A percentile compares a stretch with the other conserved stretches of the same genome.
Evolutionary conservation across 2,329 filamentous ascomycete species (phyloP).

Genomic region (Helotiales sp.): DNA sequence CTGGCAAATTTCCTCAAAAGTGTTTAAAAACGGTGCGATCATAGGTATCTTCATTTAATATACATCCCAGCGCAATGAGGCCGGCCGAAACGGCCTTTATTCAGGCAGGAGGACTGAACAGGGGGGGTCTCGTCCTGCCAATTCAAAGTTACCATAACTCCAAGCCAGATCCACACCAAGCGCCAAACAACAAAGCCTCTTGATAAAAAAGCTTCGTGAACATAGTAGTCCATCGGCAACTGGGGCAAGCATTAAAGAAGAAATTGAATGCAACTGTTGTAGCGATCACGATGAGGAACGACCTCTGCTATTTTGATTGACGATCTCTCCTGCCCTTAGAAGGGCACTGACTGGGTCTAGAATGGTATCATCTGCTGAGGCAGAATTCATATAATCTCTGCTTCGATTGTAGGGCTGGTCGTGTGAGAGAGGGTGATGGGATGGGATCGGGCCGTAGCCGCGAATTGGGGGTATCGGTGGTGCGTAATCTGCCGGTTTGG

Average conservation of each 20-base stretch:
- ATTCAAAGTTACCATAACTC: conserved; percentile 24
- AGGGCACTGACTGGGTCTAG: conserved; percentile 65
- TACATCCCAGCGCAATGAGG: neutral
- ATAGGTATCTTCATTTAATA: conserved; percentile 17
- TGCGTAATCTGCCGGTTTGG: conserved; percentile 30
- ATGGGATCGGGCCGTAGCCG: conserved; percentile 26
- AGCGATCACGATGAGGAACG: conserved; percentile 13
- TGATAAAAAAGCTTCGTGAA: neutral
- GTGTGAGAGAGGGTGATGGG: neutral
- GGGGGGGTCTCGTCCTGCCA: conserved; percentile 24
- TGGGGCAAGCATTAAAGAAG: neutral
- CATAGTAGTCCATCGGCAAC: neutral
- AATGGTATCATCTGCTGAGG: conserved; percentile 40
- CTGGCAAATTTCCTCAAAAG: too few relatives aligned
- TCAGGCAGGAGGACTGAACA: conserved; percentile 4
- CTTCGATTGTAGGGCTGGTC: conserved; percentile 30
- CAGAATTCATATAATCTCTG: conserved; percentile 31
- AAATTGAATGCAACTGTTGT: neutral
- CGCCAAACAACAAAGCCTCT: conserved; percentile 5
- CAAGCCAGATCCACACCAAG: conserved; percentile 18
- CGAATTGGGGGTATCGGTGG: conserved; percentile 38
- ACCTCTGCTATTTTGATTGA: conserved; percentile 49
- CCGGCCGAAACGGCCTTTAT: conserved; percentile 4
- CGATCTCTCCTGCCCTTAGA: conserved; percentile 63
- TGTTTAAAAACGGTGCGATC: neutral